A percentile compares a stretch with the other conserved stretches of the same genome.
Evolutionary conservation across 164 flowering plant species (phyloP).

Genomic region (Pachysandra terminalis): DNA sequence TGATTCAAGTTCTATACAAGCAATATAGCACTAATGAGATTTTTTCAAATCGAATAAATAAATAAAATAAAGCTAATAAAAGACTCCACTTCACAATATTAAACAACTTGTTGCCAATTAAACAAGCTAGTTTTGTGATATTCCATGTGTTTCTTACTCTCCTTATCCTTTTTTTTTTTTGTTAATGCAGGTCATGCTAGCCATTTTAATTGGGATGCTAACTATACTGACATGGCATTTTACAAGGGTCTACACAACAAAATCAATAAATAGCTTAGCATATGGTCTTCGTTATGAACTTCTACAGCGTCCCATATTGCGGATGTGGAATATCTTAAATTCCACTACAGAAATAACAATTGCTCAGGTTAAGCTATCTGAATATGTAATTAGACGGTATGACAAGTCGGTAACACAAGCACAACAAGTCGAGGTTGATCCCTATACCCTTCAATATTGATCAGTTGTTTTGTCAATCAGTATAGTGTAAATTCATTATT

Average conservation of each 20-base stretch:
- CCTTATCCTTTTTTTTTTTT: neutral
- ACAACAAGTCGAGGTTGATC: conserved; percentile 69
- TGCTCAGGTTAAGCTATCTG: conserved; percentile 91
- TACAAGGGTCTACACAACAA: conserved; percentile 73
- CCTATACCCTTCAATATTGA: neutral
- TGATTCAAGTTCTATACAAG: no score
- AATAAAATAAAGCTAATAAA: no score
- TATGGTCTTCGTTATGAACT: conserved; percentile 83
- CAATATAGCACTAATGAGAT: no score
- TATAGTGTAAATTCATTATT: neutral
- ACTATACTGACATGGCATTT: conserved; percentile 97
- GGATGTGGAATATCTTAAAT: conserved; percentile 97
- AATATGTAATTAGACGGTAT: conserved; percentile 64
- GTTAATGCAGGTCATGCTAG: conserved; percentile 84
- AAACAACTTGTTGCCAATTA: neutral
- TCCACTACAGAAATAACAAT: conserved; percentile 81
- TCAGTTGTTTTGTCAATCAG: neutral
- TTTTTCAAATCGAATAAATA: no score
- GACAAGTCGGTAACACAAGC: conserved; percentile 52
- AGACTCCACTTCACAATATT: neutral
- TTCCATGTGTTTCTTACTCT: no score
- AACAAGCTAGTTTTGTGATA: neutral
- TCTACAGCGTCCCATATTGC: conserved; percentile 81
- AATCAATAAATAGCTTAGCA: conserved; percentile 82
- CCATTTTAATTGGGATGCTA: conserved; percentile 86